Percentiles rank a stretch among this genome's conserved stretches.
phyloP scores from a whole-genome alignment of 805 yeast species.

The Cyberlindnera maclurae region DNA sequence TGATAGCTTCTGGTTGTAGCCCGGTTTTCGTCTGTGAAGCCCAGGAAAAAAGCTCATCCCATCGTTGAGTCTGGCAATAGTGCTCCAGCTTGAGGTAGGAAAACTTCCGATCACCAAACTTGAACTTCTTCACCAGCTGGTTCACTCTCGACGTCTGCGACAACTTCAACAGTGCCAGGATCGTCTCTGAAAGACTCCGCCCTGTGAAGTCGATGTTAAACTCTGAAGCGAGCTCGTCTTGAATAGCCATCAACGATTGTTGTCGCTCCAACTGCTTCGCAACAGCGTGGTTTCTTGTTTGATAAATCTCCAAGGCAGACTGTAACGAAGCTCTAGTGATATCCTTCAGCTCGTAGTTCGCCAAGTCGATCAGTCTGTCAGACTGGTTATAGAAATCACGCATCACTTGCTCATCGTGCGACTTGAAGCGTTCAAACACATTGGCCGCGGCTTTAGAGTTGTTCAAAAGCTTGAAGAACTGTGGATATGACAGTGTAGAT shows the following conservation, averaged over 20 bases:
- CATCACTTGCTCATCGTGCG: conserved; percentile 31
- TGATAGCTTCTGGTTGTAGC: conserved; percentile 44
- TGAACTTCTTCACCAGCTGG: conserved; percentile 44
- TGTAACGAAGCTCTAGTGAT: conserved; percentile 16
- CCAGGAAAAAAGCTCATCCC: conserved; percentile 49
- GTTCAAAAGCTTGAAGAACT: conserved; percentile 61
- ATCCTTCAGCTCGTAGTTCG: conserved; percentile 31
- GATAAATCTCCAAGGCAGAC: conserved; percentile 20
- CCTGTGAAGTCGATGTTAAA: conserved; percentile 34
- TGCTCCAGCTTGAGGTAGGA: conserved; percentile 47
- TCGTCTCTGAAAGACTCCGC: conserved; percentile 40
- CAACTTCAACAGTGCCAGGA: conserved; percentile 36
- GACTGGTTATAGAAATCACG: conserved; percentile 58
- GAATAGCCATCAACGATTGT: conserved; percentile 34
- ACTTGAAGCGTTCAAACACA: conserved; percentile 28
- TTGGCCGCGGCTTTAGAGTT: conserved; percentile 33
- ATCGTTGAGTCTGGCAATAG: conserved; percentile 38
- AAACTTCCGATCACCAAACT: conserved; percentile 48
- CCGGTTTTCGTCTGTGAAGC: conserved; percentile 52
- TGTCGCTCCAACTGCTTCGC: conserved; percentile 37
- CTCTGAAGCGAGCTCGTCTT: conserved; percentile 36
- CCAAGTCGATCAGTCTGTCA: conserved; percentile 45
- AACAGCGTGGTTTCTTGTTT: conserved; percentile 28
- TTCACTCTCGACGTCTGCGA: conserved; percentile 44
- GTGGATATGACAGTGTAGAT: conserved; percentile 51